Base-by-base conservation (phyloP, 73 alveolate species). In the Symbiodinium natans region DNA sequence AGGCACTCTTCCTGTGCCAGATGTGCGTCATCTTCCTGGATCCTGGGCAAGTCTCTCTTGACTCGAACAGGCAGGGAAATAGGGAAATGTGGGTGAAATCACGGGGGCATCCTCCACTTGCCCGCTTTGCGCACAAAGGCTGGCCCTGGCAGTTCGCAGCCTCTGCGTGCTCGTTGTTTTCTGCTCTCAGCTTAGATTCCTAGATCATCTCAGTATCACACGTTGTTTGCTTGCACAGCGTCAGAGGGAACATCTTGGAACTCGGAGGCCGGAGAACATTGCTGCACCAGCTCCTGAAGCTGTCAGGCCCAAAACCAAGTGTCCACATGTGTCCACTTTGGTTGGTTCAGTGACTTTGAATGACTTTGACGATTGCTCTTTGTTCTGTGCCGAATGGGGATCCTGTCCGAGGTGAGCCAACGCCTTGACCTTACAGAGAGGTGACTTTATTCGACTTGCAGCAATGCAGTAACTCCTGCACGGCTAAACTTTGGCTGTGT, bases 1-100 rank as follows among this genome's bases (percentile, higher is more conserved):
- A 89, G 95, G 95, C 95, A 33, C 23, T 90, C 10, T 71, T 90
- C 39, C 97, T 90, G 33, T 68, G 97, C 97, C 97, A 90, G 97
- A 71, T 90, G 82, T 90, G 97, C 48, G 97, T 71, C 48, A 82
- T 90, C 2, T 90, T 90, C 52, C 31, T 90, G 52, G 89, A 90
- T 41, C 89, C 75, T 52, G 89, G 77, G 29, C 87, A 85, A 41
- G 52, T 90, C 31, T 63, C 36, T 23, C 89, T 90, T 33, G 97
- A 90, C 46, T 71, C 97, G 89, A 90, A 90, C 54, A 90, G 80
- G 97, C 36, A 15, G 93, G 38, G 33, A 38, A 19, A 33, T 71
- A 33, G n/a, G 83, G 10, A 0, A 2, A 29, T 1, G 31, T 56
- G 75, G 75, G 27, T 1, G 21, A 21, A 2, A 56, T 56, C 31